phyloP scores from a whole-genome alignment of 129 eudicot genomes.

The Silybum marianum region DNA sequence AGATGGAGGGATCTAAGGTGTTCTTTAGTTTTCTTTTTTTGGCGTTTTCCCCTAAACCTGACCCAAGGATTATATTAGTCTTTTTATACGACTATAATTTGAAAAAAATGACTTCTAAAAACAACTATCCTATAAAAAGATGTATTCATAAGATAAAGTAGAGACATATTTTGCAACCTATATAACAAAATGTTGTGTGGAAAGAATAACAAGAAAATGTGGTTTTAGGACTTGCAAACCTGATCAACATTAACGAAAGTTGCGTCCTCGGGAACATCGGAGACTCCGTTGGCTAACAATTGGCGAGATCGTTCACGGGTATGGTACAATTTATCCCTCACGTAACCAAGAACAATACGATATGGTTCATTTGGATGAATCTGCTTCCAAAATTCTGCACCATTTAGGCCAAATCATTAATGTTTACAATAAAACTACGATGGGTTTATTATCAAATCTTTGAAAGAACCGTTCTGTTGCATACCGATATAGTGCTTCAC shows the following conservation, averaged over 20 bases:
- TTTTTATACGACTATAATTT: too few species aligned
- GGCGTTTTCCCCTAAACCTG: too few species aligned
- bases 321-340: slow-evolving; percentile 80
- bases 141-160: too few species aligned
- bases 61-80: too few species aligned
- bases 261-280: slow-evolving; percentile 58
- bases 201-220: neutral
- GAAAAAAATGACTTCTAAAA: too few species aligned
- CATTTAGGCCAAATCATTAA: slow-evolving; percentile 10
- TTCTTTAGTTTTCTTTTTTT: too few species aligned
- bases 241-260: slow-evolving; percentile 62
- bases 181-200: too few species aligned
- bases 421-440: too few species aligned
- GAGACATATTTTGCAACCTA: too few species aligned
- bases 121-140: too few species aligned
- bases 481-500: slow-evolving; percentile 82
- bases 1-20: too few species aligned
- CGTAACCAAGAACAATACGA: slow-evolving; percentile 77
- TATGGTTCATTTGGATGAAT: slow-evolving; percentile 78
- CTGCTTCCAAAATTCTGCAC: slow-evolving; percentile 83
- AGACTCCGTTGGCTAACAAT: slow-evolving; percentile 49
- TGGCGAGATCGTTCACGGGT: slow-evolving; percentile 82
- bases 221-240: slow-evolving; percentile 31
- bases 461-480: neutral
- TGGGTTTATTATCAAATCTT: too few species aligned